These are phyloP conservation scores for Abelmoschus esculentus DNA, from an alignment of 345 rosid genomes.

Conservation along the genomic window DNA sequence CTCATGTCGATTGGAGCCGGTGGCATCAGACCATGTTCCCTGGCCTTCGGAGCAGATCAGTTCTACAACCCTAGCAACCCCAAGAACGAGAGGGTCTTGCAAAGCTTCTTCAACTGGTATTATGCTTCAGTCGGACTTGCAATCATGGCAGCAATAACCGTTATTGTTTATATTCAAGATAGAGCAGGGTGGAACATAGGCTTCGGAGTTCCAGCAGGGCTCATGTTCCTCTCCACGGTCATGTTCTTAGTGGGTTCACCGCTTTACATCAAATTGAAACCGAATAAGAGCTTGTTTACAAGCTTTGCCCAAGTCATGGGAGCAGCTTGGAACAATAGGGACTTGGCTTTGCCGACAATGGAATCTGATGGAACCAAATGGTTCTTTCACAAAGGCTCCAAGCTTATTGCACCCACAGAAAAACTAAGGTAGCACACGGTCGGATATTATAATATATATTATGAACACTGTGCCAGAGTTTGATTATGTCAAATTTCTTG, in stretches of 20 bases:
- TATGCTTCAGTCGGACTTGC: conserved; percentile 43
- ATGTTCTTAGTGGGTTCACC: conserved; percentile 38
- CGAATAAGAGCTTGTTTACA: conserved; percentile 35
- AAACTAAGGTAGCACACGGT: conserved; percentile 27
- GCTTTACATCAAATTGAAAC: conserved; percentile 27
- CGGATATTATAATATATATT: neutral
- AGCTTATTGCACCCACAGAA: conserved; percentile 27
- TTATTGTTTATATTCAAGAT: conserved; percentile 40
- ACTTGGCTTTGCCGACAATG: conserved; percentile 18
- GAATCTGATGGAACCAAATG: conserved; percentile 13
- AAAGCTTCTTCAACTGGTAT: conserved; percentile 53
- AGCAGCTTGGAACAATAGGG: conserved; percentile 33
- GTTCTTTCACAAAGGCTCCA: conserved; percentile 27
- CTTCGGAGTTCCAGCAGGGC: conserved; percentile 41
- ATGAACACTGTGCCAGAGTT: neutral
- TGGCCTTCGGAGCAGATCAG: conserved; percentile 56
- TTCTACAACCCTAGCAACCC: conserved; percentile 37
- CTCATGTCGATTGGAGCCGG: conserved; percentile 42
- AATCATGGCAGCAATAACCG: conserved; percentile 23
- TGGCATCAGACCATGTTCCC: conserved; percentile 42
- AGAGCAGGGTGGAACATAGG: conserved; percentile 45
- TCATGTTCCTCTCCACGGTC: conserved; percentile 29
- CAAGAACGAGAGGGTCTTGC: conserved; percentile 27
- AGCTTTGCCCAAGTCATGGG: conserved; percentile 34
- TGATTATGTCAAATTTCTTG: neutral